Conservation (phyloP, 306 rosid genomes). For the Prosopis cineraria region DNA sequence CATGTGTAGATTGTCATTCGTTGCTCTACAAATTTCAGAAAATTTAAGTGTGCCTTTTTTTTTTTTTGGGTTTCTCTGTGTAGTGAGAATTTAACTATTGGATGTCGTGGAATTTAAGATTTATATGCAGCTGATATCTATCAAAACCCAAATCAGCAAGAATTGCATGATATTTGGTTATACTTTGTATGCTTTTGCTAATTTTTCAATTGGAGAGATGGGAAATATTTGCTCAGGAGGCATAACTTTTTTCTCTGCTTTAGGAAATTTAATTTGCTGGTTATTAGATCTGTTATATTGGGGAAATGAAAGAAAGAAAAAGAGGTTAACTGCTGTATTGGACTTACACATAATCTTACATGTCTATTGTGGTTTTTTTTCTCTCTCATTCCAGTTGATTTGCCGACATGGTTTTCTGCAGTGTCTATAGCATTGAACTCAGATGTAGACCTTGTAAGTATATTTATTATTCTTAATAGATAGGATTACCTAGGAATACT, state of each 20-base stretch:
- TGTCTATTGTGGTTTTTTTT: constrained; percentile 46
- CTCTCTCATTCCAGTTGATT: constrained; percentile 67
- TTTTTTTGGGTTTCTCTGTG: neutral
- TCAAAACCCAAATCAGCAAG: constrained; percentile 12
- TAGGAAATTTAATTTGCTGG: constrained; percentile 25
- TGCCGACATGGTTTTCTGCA: constrained; percentile 90
- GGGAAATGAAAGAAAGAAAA: neutral
- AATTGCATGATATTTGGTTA: constrained; percentile 2
- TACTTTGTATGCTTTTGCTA: constrained; percentile 3
- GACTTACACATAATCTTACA: constrained; percentile 38
- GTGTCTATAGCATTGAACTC: constrained; percentile 75
- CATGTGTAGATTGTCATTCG: neutral
- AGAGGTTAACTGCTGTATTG: neutral
- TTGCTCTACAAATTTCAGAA: constrained; percentile 3
- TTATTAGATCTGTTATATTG: neutral
- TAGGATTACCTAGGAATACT: constrained; percentile 24
- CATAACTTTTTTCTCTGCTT: neutral
- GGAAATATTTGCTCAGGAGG: constrained; percentile 6
- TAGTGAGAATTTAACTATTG: constrained; percentile 5
- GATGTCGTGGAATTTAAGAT: neutral
- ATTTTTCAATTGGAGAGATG: constrained; percentile 22
- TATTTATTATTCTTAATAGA: constrained; percentile 19
- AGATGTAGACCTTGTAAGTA: constrained; percentile 83
- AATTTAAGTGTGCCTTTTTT: neutral
- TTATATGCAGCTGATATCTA: constrained; percentile 8